Percentiles rank a stretch among this genome's conserved stretches.
Conservation (phyloP, 2,329 filamentous ascomycete genomes). For the Exophiala mesophila region DNA sequence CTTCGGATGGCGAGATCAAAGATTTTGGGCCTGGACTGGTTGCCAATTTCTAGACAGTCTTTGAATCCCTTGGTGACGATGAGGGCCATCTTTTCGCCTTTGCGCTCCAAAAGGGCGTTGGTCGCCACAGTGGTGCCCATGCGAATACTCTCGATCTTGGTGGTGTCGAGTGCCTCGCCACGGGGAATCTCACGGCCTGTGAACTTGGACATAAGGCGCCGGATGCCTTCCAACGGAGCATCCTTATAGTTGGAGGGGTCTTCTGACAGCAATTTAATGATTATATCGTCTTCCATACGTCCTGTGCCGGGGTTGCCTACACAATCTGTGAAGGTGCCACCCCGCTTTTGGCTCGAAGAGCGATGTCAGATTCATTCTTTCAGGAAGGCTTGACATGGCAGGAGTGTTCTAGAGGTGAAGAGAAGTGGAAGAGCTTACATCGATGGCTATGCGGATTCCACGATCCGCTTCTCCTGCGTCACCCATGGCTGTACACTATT, state of each 20-base stretch:
- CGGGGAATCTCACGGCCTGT: conserved; percentile 70
- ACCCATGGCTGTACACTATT: too few species aligned
- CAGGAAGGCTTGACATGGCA: neutral
- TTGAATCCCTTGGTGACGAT: conserved; percentile 83
- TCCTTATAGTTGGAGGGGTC: conserved; percentile 88
- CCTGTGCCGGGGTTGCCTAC: conserved; percentile 72
- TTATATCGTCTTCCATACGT: conserved; percentile 65
- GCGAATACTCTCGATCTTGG: conserved; percentile 79
- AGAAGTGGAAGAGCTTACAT: conserved; percentile 26
- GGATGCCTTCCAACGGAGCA: conserved; percentile 85
- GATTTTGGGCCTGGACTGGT: conserved; percentile 82
- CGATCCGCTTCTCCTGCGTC: conserved; percentile 20
- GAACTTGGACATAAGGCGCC: conserved; percentile 76
- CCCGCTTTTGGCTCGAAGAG: conserved; percentile 52
- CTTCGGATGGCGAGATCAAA: conserved; percentile 85
- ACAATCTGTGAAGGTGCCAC: conserved; percentile 90
- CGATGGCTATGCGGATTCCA: conserved; percentile 36
- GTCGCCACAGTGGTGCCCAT: conserved; percentile 97
- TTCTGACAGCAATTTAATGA: conserved; percentile 85
- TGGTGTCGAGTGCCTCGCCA: conserved; percentile 73
- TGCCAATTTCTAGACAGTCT: conserved; percentile 83
- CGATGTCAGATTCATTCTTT: too few species aligned
- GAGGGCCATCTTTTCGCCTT: conserved; percentile 82
- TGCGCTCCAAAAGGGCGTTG: conserved; percentile 83
- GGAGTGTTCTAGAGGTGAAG: neutral